Conservation (phyloP, 2,329 filamentous ascomycete species). For the Sarocladium oryzae region DNA sequence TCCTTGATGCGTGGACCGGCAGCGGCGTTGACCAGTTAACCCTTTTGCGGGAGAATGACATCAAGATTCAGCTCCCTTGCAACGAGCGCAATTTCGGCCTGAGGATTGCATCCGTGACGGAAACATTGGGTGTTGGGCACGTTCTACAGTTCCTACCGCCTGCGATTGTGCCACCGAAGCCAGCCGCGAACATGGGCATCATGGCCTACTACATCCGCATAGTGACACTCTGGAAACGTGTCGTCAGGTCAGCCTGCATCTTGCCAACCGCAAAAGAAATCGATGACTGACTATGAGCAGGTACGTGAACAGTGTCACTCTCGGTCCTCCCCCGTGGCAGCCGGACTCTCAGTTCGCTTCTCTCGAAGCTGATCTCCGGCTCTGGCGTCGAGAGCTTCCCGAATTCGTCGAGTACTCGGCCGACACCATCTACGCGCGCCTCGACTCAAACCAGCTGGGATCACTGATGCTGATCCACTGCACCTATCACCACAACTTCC, state of each 20-base stretch:
- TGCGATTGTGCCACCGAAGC: constrained; percentile 30
- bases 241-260: constrained; percentile 22
- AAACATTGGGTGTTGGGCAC: constrained; percentile 33
- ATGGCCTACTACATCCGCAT: constrained; percentile 38
- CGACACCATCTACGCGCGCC: constrained; percentile 38
- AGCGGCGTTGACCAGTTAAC: constrained; percentile 33
- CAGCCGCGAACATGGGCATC: constrained; percentile 36
- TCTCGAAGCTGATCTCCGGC: constrained; percentile 31
- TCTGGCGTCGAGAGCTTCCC: constrained; percentile 35
- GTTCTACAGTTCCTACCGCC: constrained; percentile 33
- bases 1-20: constrained; percentile 33
- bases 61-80: constrained; percentile 34
- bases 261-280: too few species aligned
- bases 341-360: constrained; percentile 35
- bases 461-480: constrained; percentile 38
- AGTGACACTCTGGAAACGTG: constrained; percentile 33
- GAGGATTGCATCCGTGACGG: constrained; percentile 32
- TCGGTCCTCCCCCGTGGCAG: constrained; percentile 34
- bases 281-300: constrained; percentile 12
- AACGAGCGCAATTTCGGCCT: constrained; percentile 36
- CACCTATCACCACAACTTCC: constrained; percentile 39
- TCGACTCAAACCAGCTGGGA: constrained; percentile 39
- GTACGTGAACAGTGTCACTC: constrained; percentile 36
- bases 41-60: constrained; percentile 31
- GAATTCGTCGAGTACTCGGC: constrained; percentile 37